Evolutionary conservation across 495 filamentous ascomycete genomes (phyloP).

Genomic region (Penicilliopsis zonata): DNA sequence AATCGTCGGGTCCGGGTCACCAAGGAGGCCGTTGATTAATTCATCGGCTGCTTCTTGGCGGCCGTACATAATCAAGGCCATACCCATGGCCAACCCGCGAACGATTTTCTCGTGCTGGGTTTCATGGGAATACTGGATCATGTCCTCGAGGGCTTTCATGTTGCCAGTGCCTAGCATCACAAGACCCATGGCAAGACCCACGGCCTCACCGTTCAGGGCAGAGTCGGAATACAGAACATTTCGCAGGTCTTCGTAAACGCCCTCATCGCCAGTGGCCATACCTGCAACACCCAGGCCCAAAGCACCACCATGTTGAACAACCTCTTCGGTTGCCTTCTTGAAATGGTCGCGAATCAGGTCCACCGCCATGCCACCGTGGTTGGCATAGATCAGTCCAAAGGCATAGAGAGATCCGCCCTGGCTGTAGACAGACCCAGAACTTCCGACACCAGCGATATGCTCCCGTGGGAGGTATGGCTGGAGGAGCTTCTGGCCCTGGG

Average conservation of each 20-base stretch:
- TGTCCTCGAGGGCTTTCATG: slow-evolving; percentile 77
- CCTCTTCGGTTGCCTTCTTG: slow-evolving; percentile 76
- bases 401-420: slow-evolving; percentile 94
- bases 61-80: slow-evolving; percentile 97
- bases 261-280: slow-evolving; percentile 87
- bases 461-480: slow-evolving; percentile 88
- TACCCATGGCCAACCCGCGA: slow-evolving; percentile 85
- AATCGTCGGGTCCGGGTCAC: slow-evolving; percentile 85
- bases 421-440: slow-evolving; percentile 77
- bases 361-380: slow-evolving; percentile 88
- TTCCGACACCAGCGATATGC: slow-evolving; percentile 43
- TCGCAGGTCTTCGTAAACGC: slow-evolving; percentile 86
- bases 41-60: slow-evolving; percentile 91
- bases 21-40: slow-evolving; percentile 82
- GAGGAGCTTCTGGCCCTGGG: slow-evolving; percentile 82
- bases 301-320: slow-evolving; percentile 93
- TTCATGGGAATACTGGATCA: slow-evolving; percentile 96
- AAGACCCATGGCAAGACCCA: slow-evolving; percentile 88
- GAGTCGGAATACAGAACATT: slow-evolving; percentile 82
- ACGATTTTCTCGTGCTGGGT: slow-evolving; percentile 99
- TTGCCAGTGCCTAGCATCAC: slow-evolving; percentile 97
- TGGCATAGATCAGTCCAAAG: slow-evolving; percentile 92
- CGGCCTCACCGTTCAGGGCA: slow-evolving; percentile 91
- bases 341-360: slow-evolving; percentile 83
- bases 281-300: slow-evolving; percentile 92